Conservation (phyloP, 2,329 filamentous ascomycete species). For the Pyricularia sp. region DNA sequence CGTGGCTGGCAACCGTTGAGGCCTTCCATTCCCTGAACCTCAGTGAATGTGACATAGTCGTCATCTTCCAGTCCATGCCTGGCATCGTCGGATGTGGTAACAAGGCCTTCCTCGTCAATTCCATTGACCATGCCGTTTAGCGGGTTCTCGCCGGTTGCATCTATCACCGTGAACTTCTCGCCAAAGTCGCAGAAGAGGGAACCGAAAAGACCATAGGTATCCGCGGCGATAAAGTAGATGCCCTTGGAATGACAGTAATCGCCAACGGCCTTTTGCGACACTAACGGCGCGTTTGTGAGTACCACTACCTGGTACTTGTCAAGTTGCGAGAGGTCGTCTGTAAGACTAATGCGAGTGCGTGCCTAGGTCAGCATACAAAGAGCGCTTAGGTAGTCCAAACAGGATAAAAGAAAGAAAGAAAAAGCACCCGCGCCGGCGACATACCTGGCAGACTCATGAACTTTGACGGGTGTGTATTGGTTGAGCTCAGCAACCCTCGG, state of each 20-base stretch:
- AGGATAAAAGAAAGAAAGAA: too few relatives aligned
- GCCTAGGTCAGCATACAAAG: conserved; percentile 5
- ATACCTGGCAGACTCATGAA: conserved; percentile 50
- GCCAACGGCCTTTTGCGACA: conserved; percentile 69
- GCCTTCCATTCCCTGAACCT: conserved; percentile 81
- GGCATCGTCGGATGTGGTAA: conserved; percentile 88
- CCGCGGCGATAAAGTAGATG: conserved; percentile 77
- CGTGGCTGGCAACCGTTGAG: conserved; percentile 74
- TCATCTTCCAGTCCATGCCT: conserved; percentile 92
- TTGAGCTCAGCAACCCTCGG: conserved; percentile 90
- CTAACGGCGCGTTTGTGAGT: conserved; percentile 69
- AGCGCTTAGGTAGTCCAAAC: neutral
- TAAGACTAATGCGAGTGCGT: conserved; percentile 42
- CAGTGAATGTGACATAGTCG: conserved; percentile 89
- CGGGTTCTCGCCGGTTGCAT: conserved; percentile 81
- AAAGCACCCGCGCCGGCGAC: conserved; percentile 4
- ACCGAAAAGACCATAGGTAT: conserved; percentile 89
- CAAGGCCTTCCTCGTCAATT: conserved; percentile 79
- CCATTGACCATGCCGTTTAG: conserved; percentile 78
- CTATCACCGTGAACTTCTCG: conserved; percentile 79
- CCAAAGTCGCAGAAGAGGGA: conserved; percentile 97
- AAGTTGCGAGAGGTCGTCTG: conserved; percentile 64
- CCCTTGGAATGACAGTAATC: conserved; percentile 92
- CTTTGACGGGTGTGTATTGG: conserved; percentile 80
- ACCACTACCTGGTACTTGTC: conserved; percentile 90